Evolutionary conservation across 257 asterid genomes (phyloP), one percentile per base, ranked within the genome.

Genomic region (Nicotiana undulata): DNA sequence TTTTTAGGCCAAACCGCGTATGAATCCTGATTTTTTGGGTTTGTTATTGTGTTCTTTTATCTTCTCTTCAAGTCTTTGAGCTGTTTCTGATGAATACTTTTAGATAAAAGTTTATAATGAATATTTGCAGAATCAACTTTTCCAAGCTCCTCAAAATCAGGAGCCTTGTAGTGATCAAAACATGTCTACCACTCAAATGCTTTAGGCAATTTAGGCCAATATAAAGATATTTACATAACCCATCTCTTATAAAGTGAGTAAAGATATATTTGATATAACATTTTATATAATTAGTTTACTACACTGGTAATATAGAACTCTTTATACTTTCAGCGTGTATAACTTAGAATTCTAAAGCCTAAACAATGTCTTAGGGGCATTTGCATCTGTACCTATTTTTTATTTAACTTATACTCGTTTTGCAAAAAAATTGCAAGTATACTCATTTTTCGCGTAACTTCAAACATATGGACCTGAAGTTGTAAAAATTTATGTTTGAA

Each of bases 1-100:
- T 84, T 89, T 86, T 85, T 40, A 83, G 81, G 86, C 67, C 44
- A 81, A 83, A 84, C 81, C 65, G 44, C 20, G 89, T 82, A 49
- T 28, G 61, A 29, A 83, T 93, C 61, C 78, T 74, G 60, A 82
- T 0, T n/a, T 76, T 85, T 66, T 82, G 87, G 90, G 83, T 63
- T 67, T 32, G 70, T 80, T 63, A 44, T 13, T 52, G 52, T 70
- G 20, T 58, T 63, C 16, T 24, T 40, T 46, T 72, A 72, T 72
- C 60, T 22, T 37, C 0, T 13, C 12, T 26, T 26, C 20, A 44
- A 20, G 15, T 20, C 9, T 22, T 20, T 70, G 22, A 70, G 77
- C 13, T 70, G 77, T 70, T 44, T 22, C 34, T 70, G 22, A 44
- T 70, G 37, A 18, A 18, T 13, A 52, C 11, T 22, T 72, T 6